These are phyloP conservation scores for Sclerotinia spermophila DNA, from an alignment of 2,329 filamentous ascomycete genomes.

Conservation along the genomic window DNA sequence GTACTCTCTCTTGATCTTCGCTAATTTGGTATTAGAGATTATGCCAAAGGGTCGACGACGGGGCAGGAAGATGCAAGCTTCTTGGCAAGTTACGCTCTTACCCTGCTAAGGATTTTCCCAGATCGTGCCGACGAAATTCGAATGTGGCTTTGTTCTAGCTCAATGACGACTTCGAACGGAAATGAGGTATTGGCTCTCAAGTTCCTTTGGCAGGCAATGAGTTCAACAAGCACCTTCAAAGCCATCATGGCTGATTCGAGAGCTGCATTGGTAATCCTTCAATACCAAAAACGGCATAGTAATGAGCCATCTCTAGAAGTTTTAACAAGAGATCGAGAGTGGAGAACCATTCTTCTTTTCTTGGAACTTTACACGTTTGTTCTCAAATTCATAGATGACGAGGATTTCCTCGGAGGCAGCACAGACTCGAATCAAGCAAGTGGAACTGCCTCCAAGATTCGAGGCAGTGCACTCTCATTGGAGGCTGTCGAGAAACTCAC, in stretches of 20 bases:
- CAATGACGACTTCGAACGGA: constrained; percentile 35
- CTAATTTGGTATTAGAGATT: constrained; percentile 26
- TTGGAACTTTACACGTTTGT: constrained; percentile 93
- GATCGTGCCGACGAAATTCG: constrained; percentile 79
- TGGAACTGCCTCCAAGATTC: constrained; percentile 47
- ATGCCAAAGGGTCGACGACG: constrained; percentile 29
- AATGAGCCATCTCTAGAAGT: constrained; percentile 20
- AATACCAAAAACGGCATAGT: constrained; percentile 27
- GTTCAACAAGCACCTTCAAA: constrained; percentile 53
- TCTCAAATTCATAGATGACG: constrained; percentile 88
- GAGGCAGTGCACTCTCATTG: constrained; percentile 65
- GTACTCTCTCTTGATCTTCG: no score
- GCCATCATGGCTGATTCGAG: constrained; percentile 55
- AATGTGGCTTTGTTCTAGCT: constrained; percentile 84
- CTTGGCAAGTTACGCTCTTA: constrained; percentile 81
- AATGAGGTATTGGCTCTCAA: constrained; percentile 62
- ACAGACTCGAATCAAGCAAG: constrained; percentile 40
- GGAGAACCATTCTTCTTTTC: constrained; percentile 85
- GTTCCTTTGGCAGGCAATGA: constrained; percentile 77
- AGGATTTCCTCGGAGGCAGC: constrained; percentile 77
- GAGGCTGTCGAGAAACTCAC: constrained; percentile 71
- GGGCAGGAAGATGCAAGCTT: constrained; percentile 58
- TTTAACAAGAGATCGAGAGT: constrained; percentile 52
- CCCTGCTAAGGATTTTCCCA: constrained; percentile 81
- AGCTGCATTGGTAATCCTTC: constrained; percentile 51